Conservation (phyloP, 2,329 filamentous ascomycete genomes). For the Malbranchea zuffiana region DNA sequence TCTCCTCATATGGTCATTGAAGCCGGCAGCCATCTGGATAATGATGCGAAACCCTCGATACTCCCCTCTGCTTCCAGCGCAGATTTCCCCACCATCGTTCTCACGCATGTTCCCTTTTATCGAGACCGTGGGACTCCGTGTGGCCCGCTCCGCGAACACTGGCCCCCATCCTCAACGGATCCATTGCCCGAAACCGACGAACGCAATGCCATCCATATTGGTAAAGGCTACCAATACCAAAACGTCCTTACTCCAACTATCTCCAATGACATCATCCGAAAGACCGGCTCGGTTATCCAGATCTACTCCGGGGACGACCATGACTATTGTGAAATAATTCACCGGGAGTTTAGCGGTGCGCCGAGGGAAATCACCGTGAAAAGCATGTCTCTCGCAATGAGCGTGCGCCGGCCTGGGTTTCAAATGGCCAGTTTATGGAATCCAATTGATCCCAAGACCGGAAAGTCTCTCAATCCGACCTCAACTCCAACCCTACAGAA, state of each 20-base stretch:
- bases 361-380: slow-evolving; percentile 86
- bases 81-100: slow-evolving; percentile 74
- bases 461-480: slow-evolving; percentile 21
- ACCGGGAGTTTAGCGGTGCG: slow-evolving; percentile 54
- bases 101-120: slow-evolving; percentile 86
- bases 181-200: slow-evolving; percentile 51
- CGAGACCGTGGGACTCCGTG: slow-evolving; percentile 74
- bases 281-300: slow-evolving; percentile 62
- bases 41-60: slow-evolving; percentile 22
- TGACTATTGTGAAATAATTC: slow-evolving; percentile 87
- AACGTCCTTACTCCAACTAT: slow-evolving; percentile 75
- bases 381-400: slow-evolving; percentile 92
- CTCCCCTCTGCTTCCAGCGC: slow-evolving; percentile 8
- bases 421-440: slow-evolving; percentile 86
- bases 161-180: slow-evolving; percentile 57
- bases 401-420: slow-evolving; percentile 77
- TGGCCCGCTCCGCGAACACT: slow-evolving; percentile 73
- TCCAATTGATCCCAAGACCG: slow-evolving; percentile 53
- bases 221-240: slow-evolving; percentile 85
- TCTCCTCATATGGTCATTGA: slow-evolving; percentile 53
- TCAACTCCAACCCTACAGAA: slow-evolving; percentile 62
- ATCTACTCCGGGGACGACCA: slow-evolving; percentile 96
- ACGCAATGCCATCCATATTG: slow-evolving; percentile 66
- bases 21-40: too few relatives aligned
- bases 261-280: slow-evolving; percentile 63